phyloP scores from a whole-genome alignment of 1,284 basidiomycete species.

The Cutaneotrichosporon sp. region DNA sequence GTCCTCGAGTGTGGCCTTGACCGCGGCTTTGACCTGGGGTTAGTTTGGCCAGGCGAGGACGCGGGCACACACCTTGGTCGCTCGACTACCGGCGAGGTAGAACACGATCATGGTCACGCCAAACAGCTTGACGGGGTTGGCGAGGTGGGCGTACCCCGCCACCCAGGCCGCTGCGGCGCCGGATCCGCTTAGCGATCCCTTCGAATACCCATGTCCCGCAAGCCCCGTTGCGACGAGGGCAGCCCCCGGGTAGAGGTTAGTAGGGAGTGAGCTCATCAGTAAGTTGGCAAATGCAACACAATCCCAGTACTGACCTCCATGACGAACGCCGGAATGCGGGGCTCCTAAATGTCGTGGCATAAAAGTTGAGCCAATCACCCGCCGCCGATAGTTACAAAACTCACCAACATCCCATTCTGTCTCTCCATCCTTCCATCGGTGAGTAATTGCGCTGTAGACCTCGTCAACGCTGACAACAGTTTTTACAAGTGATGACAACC shows the following conservation, averaged over 20 bases:
- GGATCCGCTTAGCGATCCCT: slow-evolving; percentile 46
- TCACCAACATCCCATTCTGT: not conserved
- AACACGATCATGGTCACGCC: slow-evolving; percentile 72
- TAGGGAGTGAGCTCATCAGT: too few relatives aligned
- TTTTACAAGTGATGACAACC: slow-evolving; percentile 36
- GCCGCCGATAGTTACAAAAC: too few relatives aligned
- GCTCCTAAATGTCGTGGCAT: not conserved
- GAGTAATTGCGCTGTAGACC: slow-evolving; percentile 14
- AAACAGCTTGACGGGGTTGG: slow-evolving; percentile 52
- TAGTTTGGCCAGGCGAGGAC: not conserved
- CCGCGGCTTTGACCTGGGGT: slow-evolving; percentile 48
- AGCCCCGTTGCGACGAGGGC: slow-evolving; percentile 52
- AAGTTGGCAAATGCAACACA: too few relatives aligned
- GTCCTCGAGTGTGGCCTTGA: slow-evolving; percentile 73
- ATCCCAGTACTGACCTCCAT: too few relatives aligned
- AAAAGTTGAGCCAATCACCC: not conserved
- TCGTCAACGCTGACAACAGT: slow-evolving; percentile 12
- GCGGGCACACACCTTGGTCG: slow-evolving; percentile 67
- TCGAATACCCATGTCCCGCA: slow-evolving; percentile 54
- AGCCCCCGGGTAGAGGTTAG: slow-evolving; percentile 41
- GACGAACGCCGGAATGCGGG: not conserved
- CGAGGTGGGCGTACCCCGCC: slow-evolving; percentile 57
- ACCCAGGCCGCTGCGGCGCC: slow-evolving; percentile 65
- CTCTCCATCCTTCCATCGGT: slow-evolving; percentile 30
- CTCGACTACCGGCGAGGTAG: slow-evolving; percentile 73